Evolutionary conservation across 2,329 filamentous ascomycete species (phyloP).

Genomic region (Botrytis paeoniae): DNA sequence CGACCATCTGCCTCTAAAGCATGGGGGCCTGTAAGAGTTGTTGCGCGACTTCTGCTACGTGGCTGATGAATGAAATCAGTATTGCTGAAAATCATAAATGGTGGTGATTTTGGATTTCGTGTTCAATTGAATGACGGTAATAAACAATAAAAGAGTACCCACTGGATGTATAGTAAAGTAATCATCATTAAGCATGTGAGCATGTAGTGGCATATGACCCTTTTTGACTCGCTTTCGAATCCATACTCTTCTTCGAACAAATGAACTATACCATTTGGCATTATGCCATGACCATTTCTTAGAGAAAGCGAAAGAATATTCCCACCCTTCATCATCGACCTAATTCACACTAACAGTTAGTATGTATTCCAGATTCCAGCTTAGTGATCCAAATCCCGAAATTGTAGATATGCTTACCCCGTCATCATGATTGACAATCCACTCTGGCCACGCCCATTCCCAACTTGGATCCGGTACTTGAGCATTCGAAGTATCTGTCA

Average conservation of each 20-base stretch:
- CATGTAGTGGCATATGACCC: slow-evolving; percentile 45
- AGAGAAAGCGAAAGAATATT: slow-evolving; percentile 87
- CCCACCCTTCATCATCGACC: slow-evolving; percentile 84
- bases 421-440: slow-evolving; percentile 67
- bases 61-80: slow-evolving; percentile 30
- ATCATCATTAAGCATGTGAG: slow-evolving; percentile 68
- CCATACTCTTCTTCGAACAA: slow-evolving; percentile 88
- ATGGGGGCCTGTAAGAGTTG: slow-evolving; percentile 26
- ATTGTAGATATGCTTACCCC: slow-evolving; percentile 47
- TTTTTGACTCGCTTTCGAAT: slow-evolving; percentile 74
- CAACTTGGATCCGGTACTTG: slow-evolving; percentile 93
- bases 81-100: background rate
- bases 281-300: slow-evolving; percentile 80
- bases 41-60: slow-evolving; percentile 42
- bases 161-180: slow-evolving; percentile 75
- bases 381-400: background rate
- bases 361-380: background rate
- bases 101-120: too few species aligned
- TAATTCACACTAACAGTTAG: background rate
- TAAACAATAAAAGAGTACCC: slow-evolving; percentile 35
- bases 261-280: slow-evolving; percentile 90
- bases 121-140: background rate
- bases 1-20: slow-evolving; percentile 7
- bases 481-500: slow-evolving; percentile 73
- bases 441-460: slow-evolving; percentile 77